Base-by-base conservation (phyloP, 805 yeast genomes). In the Nakazawaea populi region DNA sequence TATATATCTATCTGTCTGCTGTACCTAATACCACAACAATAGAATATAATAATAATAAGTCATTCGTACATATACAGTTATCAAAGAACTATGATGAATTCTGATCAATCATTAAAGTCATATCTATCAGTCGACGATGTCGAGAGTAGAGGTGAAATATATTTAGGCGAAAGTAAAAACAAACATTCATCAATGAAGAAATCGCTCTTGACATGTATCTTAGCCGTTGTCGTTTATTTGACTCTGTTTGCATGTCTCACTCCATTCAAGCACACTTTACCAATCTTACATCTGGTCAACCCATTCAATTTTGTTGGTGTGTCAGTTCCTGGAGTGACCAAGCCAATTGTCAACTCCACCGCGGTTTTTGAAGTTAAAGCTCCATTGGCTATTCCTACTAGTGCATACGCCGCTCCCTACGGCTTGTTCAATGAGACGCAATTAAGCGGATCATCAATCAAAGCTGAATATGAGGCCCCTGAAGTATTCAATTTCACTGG, bases 401-500 rank as follows among this genome's bases (percentile, higher is more conserved):
- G 51, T 9, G 42, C 57, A 12, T 54, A 52, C 42, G 36, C 14
- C 34, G 46, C 27, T 12, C 24, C 34, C 14, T 5, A 42, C 18
- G 30, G 43, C 32, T 42, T 49, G 27, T 47, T 56, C 40, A 53
- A 50, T 32, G 52, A 54, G 38, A 52, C 57, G 7, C 34, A 39
- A 34, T 40, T 44, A 5, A 37, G 40, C 37, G 34, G 40, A 29
- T 24, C 46, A 12, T 41, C 34, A 6, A 9, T 46, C 9, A 46
- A 49, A 6, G 51, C 46, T 14, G 51, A 48, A 4, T 54, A 44
- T 38, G 40, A 36, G 5, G 54, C 55, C 30, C 52, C 55, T n/a
- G 46, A 47, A 18, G 48, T 42, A 6, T 61, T 58, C 56, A 58
- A 59, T 47, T 63, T 57, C 58, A 60, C 64, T 32, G 62, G 60